Evolutionary conservation across 2,329 filamentous ascomycete species (phyloP), one percentile per base, ranked within the genome.

Genomic region (Eutypa lata): DNA sequence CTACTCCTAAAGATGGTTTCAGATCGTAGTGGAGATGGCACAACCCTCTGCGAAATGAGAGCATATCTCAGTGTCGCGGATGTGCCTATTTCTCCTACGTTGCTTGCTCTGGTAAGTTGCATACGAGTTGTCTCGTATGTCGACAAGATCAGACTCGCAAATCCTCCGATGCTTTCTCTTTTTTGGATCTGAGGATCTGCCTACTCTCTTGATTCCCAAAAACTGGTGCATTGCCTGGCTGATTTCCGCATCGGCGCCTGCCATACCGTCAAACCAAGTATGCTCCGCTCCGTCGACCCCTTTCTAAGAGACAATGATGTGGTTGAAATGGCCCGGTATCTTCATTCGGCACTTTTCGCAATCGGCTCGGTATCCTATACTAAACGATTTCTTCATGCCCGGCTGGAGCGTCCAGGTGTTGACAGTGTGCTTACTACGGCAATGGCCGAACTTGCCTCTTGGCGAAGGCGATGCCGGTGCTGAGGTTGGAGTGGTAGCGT

Each of bases 291-390:
- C 13, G 35, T 18, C 35, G 35, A 6, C 13, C 7, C 35, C 35
- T 50, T 59, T 57, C 76, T 83, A 84, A 47, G 81, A 83, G 62
- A 85, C 79, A 57, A 90, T 84, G 54, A 91, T 90, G 70, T 92
- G 89, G 64, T 88, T 91, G 66, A 90, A 91, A 67, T 92, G 89
- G 1, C 89, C 89, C 0, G 89, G 88, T 7, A 90, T 86, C 66
- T 86, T 88, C 66, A 82, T 77, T 44, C 80, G 80, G 71, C 89
- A 92, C 70, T 91, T 91, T 56, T 91, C 88, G 66, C 89, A 92
- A 68, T 90, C 88, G 13, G 85, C 80, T 57, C 88, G 77, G 72
- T 87, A 91, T 48, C 89, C 89, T 82, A 91, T 90, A 62, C 87
- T 89, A 68, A 91, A 87, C 56, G 80, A 84, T 67, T 82, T 83